A percentile compares a stretch with the other conserved stretches of the same genome.
These are phyloP conservation scores for Cocos nucifera DNA, from an alignment of 176 grass and related monocot species.

Conservation along the genomic window DNA sequence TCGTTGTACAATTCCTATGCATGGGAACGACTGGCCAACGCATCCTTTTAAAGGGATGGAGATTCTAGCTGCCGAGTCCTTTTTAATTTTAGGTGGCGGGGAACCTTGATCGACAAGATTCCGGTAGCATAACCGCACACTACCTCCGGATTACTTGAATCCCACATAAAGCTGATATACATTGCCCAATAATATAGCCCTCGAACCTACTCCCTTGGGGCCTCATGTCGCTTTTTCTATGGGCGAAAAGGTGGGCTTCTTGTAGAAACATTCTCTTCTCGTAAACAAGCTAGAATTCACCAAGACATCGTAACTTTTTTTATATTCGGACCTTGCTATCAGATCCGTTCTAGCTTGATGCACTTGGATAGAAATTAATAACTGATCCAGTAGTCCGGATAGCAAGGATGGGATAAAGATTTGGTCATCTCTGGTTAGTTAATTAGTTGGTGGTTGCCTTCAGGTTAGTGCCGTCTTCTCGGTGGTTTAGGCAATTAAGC, in stretches of 20 bases:
- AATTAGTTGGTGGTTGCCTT: too few relatives aligned
- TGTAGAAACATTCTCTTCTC: neutral
- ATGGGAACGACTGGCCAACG: conserved; percentile 22
- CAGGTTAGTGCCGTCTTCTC: too few relatives aligned
- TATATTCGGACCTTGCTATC: too few relatives aligned
- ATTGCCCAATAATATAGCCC: neutral
- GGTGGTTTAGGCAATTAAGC: too few relatives aligned
- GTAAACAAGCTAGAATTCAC: too few relatives aligned
- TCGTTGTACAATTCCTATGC: neutral
- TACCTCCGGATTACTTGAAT: conserved; percentile 30
- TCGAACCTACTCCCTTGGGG: neutral
- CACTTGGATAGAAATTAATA: too few relatives aligned
- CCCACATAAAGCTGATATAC: conserved; percentile 35
- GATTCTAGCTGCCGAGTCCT: conserved; percentile 64
- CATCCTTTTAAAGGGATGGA: conserved; percentile 29
- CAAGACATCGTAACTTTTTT: too few relatives aligned
- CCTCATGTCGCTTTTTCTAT: conserved; percentile 19
- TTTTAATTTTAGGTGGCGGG: conserved; percentile 57
- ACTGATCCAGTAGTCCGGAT: too few relatives aligned
- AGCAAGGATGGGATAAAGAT: too few relatives aligned
- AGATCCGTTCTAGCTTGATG: too few relatives aligned
- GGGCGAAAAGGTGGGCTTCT: conserved; percentile 6
- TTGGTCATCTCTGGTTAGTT: too few relatives aligned
- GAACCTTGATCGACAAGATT: conserved; percentile 49
- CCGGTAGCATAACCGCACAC: conserved; percentile 31